These are phyloP conservation scores for Naganishia onofrii DNA, from an alignment of 768 basidiomycete species.

Conservation along the genomic window DNA sequence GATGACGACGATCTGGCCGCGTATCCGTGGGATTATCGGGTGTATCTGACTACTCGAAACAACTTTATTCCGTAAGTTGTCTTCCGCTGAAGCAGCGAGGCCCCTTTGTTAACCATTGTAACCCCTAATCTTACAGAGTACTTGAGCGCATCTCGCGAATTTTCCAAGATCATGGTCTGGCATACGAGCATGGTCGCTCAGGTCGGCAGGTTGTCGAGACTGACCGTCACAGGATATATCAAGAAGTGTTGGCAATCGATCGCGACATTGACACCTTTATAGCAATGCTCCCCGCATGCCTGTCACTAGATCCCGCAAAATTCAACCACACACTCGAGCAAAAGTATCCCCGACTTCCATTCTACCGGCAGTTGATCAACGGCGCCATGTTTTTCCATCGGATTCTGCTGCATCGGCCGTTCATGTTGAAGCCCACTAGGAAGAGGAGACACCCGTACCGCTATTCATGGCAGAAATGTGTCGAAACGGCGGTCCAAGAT, in stretches of 20 bases:
- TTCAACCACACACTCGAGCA: constrained; percentile 28
- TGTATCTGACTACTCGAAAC: constrained; percentile 25
- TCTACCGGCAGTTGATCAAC: constrained; percentile 25
- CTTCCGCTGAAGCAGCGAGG: not conserved
- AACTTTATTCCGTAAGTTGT: constrained; percentile 28
- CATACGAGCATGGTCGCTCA: constrained; percentile 20
- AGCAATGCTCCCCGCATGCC: constrained; percentile 17
- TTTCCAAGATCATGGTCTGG: constrained; percentile 27
- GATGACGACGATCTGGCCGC: constrained; percentile 24
- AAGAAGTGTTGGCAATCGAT: constrained; percentile 27
- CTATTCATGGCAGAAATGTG: constrained; percentile 28
- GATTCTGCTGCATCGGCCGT: constrained; percentile 28
- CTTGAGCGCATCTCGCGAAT: constrained; percentile 28
- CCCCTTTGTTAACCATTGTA: not conserved
- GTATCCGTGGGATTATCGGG: constrained; percentile 29
- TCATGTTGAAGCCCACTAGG: constrained; percentile 26
- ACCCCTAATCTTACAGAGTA: constrained; percentile 1
- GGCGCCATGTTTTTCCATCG: constrained; percentile 25
- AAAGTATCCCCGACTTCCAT: constrained; percentile 21
- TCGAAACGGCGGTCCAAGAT: constrained; percentile 28
- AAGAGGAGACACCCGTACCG: constrained; percentile 28
- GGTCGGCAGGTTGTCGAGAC: constrained; percentile 15
- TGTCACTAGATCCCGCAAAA: constrained; percentile 25
- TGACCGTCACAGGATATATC: constrained; percentile 24
- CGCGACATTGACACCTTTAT: constrained; percentile 22